Conservation (phyloP, 805 yeast species). For the Grigorovia jiainica region DNA sequence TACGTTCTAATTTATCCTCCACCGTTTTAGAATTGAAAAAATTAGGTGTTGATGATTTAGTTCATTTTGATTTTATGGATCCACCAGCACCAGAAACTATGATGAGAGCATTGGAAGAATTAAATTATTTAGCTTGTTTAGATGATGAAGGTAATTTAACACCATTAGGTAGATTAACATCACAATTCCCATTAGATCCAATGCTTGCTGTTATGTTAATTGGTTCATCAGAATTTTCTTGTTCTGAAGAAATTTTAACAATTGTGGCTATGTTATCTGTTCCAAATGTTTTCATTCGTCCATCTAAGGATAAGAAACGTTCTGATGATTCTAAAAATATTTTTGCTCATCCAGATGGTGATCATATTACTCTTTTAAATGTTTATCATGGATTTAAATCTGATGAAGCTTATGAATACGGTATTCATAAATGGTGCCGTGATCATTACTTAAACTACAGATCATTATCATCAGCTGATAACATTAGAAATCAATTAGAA, state of each 20-base stretch:
- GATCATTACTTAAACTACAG: slow-evolving; percentile 79
- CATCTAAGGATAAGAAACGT: slow-evolving; percentile 73
- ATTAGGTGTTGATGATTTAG: slow-evolving; percentile 89
- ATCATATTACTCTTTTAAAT: slow-evolving; percentile 82
- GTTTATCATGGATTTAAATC: slow-evolving; percentile 77
- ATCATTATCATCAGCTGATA: slow-evolving; percentile 77
- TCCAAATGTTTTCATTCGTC: slow-evolving; percentile 91
- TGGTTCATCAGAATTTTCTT: slow-evolving; percentile 73
- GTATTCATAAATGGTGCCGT: slow-evolving; percentile 79
- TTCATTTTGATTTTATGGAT: slow-evolving; percentile 97
- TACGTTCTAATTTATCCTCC: slow-evolving; percentile 81
- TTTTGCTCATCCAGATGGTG: slow-evolving; percentile 93
- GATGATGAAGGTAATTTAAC: slow-evolving; percentile 90
- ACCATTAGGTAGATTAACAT: slow-evolving; percentile 79
- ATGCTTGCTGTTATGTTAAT: slow-evolving; percentile 89
- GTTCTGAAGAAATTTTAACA: slow-evolving; percentile 82
- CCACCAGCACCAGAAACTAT: slow-evolving; percentile 99
- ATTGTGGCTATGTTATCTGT: slow-evolving; percentile 87
- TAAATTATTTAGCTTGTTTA: slow-evolving; percentile 80
- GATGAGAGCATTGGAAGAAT: slow-evolving; percentile 97
- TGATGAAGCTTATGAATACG: slow-evolving; percentile 59
- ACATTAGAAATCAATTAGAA: slow-evolving; percentile 73
- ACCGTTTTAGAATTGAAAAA: slow-evolving; percentile 91
- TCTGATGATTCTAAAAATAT: slow-evolving; percentile 85
- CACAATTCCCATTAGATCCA: slow-evolving; percentile 93